These are phyloP conservation scores for Miscanthus lutarioriparius DNA, from an alignment of 176 grass and related monocot genomes.

Conservation along the genomic window DNA sequence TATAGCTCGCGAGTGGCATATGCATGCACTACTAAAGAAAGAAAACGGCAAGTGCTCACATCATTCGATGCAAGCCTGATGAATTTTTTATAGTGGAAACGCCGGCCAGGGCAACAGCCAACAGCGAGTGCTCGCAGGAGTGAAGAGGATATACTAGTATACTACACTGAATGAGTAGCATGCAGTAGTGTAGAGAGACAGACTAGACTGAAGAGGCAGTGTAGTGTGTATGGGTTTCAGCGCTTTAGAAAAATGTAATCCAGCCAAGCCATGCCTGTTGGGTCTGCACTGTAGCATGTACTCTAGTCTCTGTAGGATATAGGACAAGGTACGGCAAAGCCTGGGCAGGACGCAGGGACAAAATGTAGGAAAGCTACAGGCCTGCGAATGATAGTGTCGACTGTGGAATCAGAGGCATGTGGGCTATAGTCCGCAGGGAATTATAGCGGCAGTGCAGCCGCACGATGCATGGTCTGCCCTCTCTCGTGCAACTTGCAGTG, in stretches of 20 bases:
- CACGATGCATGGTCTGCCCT: conserved; percentile 29
- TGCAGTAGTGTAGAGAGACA: not conserved
- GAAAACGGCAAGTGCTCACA: conserved; percentile 38
- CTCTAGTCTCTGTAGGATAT: not conserved
- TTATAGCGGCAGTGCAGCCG: conserved; percentile 36
- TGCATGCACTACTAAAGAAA: conserved; percentile 22
- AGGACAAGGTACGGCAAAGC: conserved; percentile 52
- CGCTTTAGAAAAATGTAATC: conserved; percentile 53
- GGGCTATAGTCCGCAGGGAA: conserved; percentile 64
- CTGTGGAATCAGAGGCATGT: conserved; percentile 71
- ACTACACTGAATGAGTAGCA: conserved; percentile 37
- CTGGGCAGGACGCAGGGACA: conserved; percentile 64
- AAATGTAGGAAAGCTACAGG: conserved; percentile 57
- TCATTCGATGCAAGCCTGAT: conserved; percentile 30
- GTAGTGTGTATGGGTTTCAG: conserved; percentile 69
- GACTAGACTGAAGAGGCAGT: conserved; percentile 44
- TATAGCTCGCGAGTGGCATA: conserved; percentile 48
- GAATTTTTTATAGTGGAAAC: conserved; percentile 35
- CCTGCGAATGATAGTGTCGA: conserved; percentile 84
- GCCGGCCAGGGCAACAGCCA: not conserved
- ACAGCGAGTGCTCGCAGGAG: conserved; percentile 14
- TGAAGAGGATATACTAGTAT: conserved; percentile 18
- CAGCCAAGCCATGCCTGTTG: conserved; percentile 41
- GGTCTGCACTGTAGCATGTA: not conserved
- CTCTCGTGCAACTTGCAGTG: conserved; percentile 8